These are phyloP conservation scores for Metarhizium rileyi DNA, from an alignment of 2,329 filamentous ascomycete genomes.

Conservation along the genomic window DNA sequence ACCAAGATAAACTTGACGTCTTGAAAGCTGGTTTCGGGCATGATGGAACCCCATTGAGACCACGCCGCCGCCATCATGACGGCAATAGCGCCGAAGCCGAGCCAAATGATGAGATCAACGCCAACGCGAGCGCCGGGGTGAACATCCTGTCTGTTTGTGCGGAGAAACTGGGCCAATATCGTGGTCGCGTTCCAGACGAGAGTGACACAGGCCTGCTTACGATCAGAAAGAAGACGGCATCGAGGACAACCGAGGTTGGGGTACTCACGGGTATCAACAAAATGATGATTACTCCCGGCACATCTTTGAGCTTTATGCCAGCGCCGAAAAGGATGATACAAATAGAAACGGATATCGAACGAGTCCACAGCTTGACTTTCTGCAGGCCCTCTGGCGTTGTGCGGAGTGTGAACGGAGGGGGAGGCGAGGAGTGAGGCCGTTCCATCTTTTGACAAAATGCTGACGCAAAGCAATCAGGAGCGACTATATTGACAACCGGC, in stretches of 20 bases:
- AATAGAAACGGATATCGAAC: neutral
- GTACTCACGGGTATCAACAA: neutral
- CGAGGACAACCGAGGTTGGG: neutral
- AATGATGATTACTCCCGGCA: conserved; percentile 1
- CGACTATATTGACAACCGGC: no score
- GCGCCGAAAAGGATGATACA: neutral
- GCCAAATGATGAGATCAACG: conserved; percentile 3
- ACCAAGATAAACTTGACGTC: neutral
- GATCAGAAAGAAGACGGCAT: neutral
- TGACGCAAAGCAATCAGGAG: no score
- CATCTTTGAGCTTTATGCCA: neutral
- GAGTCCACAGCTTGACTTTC: neutral
- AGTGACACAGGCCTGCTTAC: neutral
- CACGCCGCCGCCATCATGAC: conserved; percentile 1
- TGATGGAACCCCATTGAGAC: neutral
- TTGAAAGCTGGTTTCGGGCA: neutral
- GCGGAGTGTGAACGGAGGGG: neutral
- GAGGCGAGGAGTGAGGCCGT: neutral
- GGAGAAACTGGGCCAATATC: neutral
- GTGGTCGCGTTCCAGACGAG: neutral
- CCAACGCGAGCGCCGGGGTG: conserved; percentile 3
- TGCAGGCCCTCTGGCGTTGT: neutral
- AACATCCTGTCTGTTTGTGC: neutral
- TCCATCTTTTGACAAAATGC: no score
- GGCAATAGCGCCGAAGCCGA: conserved; percentile 1